Evolutionary conservation across 225 moss, liverwort and hornwort genomes (phyloP), one percentile per base, ranked within the genome.

Genomic region (Polytrichum commune): DNA sequence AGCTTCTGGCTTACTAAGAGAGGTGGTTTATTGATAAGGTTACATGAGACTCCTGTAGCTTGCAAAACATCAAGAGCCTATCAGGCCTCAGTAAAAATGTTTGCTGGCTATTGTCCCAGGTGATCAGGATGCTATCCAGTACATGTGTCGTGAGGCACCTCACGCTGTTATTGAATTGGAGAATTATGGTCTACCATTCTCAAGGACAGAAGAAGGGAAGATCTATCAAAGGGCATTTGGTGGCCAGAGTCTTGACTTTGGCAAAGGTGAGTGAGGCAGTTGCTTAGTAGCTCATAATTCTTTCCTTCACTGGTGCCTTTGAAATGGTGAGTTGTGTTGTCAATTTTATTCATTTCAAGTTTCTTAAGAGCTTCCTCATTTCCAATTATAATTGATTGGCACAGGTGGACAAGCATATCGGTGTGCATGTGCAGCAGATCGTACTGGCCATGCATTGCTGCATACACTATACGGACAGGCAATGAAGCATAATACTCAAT

Each of bases 391-490:
- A 13, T 16, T 46, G 19, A 22, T 61, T 67, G 75, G 65, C 55
- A 65, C 73, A 92, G 95, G 97, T 75, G 94, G 94, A 10, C 97
- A 97, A 81, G 97, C 97, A 24, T 92, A 97, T 78, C 88, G 94
- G 32, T 97, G 97, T 87, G 97, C 97, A 16, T 94, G 94, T 83
- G 97, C 97, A 58, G 97, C 97, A 65, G 97, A 97, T 80, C 85
- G 97, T 35, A 98, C 97, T 61, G 97, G 97, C 53, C 97, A 98
- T 82, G 94, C 94, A 61, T 80, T 95, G 82, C 89, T 98, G 26
- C 97, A 98, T 80, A 98, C 97, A 18, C 84, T 98, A 33, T 98
- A 98, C 65, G 97, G 97, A 24, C 97, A 98, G 74, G 97, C 97
- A 69, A 91, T 98, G 97, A 94, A 85, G 82, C 97, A 98, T 70